Conservation (phyloP, 2,329 filamentous ascomycete genomes). For the Metarhizium brunneum region DNA sequence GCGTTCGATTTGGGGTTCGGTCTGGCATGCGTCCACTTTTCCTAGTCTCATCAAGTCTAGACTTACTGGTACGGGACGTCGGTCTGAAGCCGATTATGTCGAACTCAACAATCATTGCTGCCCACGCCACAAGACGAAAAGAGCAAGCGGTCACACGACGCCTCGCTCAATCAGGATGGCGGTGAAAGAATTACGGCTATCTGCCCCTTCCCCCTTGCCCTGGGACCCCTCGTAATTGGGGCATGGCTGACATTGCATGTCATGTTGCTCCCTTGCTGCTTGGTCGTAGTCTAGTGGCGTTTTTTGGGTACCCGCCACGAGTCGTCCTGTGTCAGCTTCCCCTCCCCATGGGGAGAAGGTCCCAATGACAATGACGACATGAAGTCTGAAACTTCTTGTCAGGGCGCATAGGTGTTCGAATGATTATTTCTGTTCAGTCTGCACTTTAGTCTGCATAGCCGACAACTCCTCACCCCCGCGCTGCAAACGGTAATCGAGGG, state of each 20-base stretch:
- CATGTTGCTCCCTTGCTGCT: too few relatives aligned
- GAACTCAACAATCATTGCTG: not conserved
- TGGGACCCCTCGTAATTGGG: too few relatives aligned
- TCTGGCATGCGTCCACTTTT: not conserved
- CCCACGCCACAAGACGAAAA: not conserved
- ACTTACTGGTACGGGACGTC: not conserved
- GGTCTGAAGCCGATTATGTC: not conserved
- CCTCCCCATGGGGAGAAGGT: too few relatives aligned
- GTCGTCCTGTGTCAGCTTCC: too few relatives aligned
- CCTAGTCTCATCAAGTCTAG: not conserved
- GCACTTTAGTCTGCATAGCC: too few relatives aligned
- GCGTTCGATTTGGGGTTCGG: not conserved
- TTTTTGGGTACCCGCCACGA: too few relatives aligned
- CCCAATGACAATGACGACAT: too few relatives aligned
- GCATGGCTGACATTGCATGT: too few relatives aligned
- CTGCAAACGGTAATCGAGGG: not conserved
- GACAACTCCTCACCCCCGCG: not conserved
- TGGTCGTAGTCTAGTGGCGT: too few relatives aligned
- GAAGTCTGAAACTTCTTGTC: too few relatives aligned
- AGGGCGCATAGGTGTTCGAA: too few relatives aligned
- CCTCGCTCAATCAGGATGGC: conserved; percentile 2
- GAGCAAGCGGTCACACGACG: conserved; percentile 3
- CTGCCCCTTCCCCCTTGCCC: not conserved
- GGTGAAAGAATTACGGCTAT: not conserved
- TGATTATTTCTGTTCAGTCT: too few relatives aligned